Evolutionary conservation across 257 asterid genomes (phyloP).

Genomic region (Nicotiana undulata): DNA sequence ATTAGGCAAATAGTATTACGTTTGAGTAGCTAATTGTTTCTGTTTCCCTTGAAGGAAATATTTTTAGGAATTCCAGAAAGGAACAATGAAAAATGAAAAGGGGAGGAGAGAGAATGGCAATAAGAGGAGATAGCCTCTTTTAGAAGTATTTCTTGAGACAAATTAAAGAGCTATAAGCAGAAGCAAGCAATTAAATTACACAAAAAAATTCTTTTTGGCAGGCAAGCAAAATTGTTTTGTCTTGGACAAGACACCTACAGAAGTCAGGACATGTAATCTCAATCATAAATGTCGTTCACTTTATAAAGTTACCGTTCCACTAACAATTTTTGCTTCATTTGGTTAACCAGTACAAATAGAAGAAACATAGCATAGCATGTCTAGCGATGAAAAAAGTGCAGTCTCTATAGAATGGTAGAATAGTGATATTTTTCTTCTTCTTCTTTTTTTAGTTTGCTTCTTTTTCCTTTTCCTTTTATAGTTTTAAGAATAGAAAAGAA

Average conservation of each 20-base stretch:
- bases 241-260: background rate
- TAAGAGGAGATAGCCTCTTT: background rate
- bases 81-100: background rate
- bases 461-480: background rate
- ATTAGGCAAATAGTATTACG: background rate
- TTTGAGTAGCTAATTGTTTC: background rate
- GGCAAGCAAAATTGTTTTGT: background rate
- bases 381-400: background rate
- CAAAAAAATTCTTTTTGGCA: background rate
- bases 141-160: background rate
- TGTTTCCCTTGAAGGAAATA: background rate
- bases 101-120: background rate
- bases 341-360: background rate
- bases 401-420: background rate
- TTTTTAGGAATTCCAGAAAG: background rate
- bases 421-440: background rate
- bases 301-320: background rate
- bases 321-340: background rate
- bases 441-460: background rate
- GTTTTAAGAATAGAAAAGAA: background rate
- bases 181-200: background rate
- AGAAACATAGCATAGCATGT: background rate
- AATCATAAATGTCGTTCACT: background rate
- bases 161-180: background rate
- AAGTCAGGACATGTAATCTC: background rate